Evolutionary conservation across 306 rosid genomes (phyloP), one percentile per base, ranked within the genome.

Genomic region (Prunus davidiana): DNA sequence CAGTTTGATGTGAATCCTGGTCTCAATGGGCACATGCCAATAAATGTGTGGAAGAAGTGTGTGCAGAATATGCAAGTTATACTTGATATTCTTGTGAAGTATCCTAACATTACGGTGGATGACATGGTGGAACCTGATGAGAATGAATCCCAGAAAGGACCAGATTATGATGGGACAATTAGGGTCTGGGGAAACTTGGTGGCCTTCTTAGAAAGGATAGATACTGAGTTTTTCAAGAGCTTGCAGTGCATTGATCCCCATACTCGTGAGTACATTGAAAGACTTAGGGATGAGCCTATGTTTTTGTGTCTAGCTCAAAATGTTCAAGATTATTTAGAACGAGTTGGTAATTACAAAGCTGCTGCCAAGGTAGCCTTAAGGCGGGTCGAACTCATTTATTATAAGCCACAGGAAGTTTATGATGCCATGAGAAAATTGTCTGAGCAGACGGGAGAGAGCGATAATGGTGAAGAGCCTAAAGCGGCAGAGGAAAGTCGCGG

Each of bases 1-100:
- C 99, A 93, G 76, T 96, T 96, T 78, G 99, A 92, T 82, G 98
- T 96, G 50, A 92, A 92, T 80, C 99, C 98, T 0, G 99, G 97
- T 27, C 95, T 93, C 55, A 92, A 77, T 63, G 98, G 99, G 24
- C 91, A 92, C 76, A 96, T 96, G 98, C 99, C 99, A 43, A 96
- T 96, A 22, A 83, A 69, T 69, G 94, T 92, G 49, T 96, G 99
- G 99, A 96, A 96, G 84, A 96, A 91, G 78, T 96, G 98, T 62
- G 90, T 96, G 49, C 91, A 87, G 41, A 93, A 96, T 65, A 96
- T 93, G 98, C 82, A 92, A 77, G 43, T 84, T 69, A 93, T 96
- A 51, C 91, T 96, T 46, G 98, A 96, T 75, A 91, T 92, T 86
- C 88, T 96, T 4, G 96, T 85, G 73, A 91, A 89, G 80, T 34